Conservation (phyloP, 2,329 filamentous ascomycete genomes). For the Mariannaea elegans region DNA sequence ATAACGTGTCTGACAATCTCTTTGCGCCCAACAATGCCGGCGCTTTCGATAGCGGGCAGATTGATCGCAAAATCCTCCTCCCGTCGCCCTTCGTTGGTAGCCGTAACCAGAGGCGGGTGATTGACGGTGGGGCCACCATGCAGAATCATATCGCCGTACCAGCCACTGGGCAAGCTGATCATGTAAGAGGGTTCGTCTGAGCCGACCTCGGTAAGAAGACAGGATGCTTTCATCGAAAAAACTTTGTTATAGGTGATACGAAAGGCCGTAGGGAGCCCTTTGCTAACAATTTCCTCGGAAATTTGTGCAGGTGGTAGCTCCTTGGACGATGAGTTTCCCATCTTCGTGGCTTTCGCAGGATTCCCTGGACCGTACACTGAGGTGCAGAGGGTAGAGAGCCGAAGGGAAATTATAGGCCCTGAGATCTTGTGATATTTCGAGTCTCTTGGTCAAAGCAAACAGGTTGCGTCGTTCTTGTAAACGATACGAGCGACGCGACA, state of each 20-base stretch:
- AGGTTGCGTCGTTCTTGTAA: no score
- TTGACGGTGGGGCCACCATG: constrained; percentile 7
- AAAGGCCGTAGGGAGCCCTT: constrained; percentile 10
- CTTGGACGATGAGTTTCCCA: constrained; percentile 18
- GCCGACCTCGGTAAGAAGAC: constrained; percentile 18
- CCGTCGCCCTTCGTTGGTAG: not conserved
- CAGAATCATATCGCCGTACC: constrained; percentile 21
- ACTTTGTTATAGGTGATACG: constrained; percentile 22
- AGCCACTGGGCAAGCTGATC: not conserved
- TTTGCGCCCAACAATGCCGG: not conserved
- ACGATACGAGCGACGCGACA: no score
- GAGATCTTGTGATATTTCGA: no score
- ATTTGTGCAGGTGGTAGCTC: not conserved
- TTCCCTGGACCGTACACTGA: no score
- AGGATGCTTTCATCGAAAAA: constrained; percentile 9
- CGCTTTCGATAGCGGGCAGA: constrained; percentile 4
- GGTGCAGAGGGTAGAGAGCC: no score
- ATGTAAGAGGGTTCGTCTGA: constrained; percentile 1
- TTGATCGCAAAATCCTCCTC: constrained; percentile 12
- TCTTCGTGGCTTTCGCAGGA: no score
- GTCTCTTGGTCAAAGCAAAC: no score
- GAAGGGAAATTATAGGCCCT: no score
- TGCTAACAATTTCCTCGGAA: constrained; percentile 4
- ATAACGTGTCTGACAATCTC: constrained; percentile 9
- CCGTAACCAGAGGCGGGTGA: not conserved